These are phyloP conservation scores for Yamagishiella unicocca DNA, from an alignment of 139 green algal genomes.

Conservation along the genomic window DNA sequence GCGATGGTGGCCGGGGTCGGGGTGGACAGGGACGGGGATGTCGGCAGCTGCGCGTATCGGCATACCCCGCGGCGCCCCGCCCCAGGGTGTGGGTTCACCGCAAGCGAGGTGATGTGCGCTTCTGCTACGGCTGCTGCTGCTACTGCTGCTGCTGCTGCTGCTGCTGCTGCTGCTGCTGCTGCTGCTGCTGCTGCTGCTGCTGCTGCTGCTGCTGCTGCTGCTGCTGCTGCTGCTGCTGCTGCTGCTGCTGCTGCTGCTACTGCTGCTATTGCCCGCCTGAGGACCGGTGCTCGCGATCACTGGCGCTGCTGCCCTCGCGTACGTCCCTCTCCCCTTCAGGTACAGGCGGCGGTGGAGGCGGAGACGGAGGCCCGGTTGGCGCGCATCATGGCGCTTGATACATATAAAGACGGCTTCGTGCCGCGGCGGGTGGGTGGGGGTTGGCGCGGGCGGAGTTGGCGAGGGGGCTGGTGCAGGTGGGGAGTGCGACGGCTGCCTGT, in stretches of 20 bases:
- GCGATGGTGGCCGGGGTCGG: neutral
- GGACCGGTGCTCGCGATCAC: neutral
- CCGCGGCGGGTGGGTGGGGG: conserved; percentile 33
- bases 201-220: no score
- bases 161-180: no score
- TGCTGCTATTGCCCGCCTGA: neutral
- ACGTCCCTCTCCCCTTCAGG: neutral
- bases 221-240: no score
- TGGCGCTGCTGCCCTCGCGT: neutral
- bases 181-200: no score
- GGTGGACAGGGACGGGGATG: neutral
- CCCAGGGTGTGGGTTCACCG: no score
- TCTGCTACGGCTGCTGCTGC: no score
- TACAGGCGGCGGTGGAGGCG: conserved; percentile 40
- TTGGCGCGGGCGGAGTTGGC: neutral
- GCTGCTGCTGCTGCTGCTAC: no score
- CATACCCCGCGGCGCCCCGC: no score
- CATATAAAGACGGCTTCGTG: conserved; percentile 63
- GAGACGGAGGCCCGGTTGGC: conserved; percentile 64
- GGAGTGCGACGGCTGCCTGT: no score
- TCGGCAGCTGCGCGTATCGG: neutral
- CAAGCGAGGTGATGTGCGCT: no score
- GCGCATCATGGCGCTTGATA: conserved; percentile 56
- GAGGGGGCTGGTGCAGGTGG: neutral
- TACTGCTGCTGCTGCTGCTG: no score